A percentile compares a stretch with the other conserved stretches of the same genome.
Evolutionary conservation across 176 grass and related monocot genomes (phyloP).

Genomic region (Alopecurus myosuroides): DNA sequence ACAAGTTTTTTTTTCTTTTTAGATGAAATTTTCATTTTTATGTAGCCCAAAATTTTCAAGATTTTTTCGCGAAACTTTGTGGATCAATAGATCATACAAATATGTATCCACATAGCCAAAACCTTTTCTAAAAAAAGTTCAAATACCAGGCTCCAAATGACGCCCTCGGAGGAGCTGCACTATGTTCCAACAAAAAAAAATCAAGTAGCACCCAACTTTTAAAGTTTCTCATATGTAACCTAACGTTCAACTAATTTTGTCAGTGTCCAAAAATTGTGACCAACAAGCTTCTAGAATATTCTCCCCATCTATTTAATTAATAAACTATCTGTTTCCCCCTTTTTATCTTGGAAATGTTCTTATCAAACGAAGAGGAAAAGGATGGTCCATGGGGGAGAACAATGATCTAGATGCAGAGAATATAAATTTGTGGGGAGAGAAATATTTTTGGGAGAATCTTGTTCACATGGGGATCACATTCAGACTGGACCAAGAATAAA

Average conservation of each 20-base stretch:
- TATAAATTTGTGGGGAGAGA: not conserved
- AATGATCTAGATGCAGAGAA: conserved; percentile 15
- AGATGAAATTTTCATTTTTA: too few species aligned
- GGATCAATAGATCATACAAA: too few species aligned
- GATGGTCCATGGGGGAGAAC: not conserved
- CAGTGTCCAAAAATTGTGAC: not conserved
- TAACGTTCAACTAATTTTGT: too few species aligned
- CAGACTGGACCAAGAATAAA: conserved; percentile 32
- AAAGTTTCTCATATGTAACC: not conserved
- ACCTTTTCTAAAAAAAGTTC: too few species aligned
- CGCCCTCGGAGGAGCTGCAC: too few species aligned
- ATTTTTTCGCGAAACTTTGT: too few species aligned
- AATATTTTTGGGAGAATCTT: conserved; percentile 31
- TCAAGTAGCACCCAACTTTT: not conserved
- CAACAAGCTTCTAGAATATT: not conserved
- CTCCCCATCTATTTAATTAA: not conserved
- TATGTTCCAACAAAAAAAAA: not conserved
- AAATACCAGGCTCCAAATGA: too few species aligned
- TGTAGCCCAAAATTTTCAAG: too few species aligned
- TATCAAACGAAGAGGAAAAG: not conserved
- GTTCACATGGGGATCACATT: conserved; percentile 32
- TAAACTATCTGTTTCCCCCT: not conserved
- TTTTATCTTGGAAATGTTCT: not conserved
- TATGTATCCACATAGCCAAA: too few species aligned
- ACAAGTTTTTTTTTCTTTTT: too few species aligned